These are phyloP conservation scores for Tolypocladium endophyticum DNA, from an alignment of 2,329 filamentous ascomycete genomes.

Conservation along the genomic window DNA sequence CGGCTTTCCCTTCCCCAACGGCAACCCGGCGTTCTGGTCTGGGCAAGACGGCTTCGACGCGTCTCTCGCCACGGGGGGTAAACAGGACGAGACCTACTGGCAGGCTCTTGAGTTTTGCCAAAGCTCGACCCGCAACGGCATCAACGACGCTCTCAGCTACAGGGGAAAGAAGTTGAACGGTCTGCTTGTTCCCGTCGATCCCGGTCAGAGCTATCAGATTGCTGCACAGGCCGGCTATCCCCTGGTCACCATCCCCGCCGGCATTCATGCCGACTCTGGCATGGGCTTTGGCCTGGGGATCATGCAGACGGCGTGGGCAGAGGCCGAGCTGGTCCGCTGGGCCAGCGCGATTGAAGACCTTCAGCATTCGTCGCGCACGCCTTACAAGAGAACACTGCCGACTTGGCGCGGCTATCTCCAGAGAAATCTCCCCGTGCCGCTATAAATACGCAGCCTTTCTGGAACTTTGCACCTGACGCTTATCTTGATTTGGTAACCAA, in stretches of 20 bases:
- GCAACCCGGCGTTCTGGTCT: conserved; percentile 52
- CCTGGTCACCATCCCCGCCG: conserved; percentile 57
- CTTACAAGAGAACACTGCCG: conserved; percentile 37
- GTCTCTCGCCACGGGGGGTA: conserved; percentile 48
- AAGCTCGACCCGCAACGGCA: conserved; percentile 52
- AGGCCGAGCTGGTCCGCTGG: conserved; percentile 46
- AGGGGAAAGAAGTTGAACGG: conserved; percentile 41
- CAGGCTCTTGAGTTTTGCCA: conserved; percentile 54
- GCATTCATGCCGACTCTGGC: conserved; percentile 39
- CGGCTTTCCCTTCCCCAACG: conserved; percentile 43
- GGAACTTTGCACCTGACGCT: background rate
- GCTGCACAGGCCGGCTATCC: conserved; percentile 70
- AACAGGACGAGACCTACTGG: conserved; percentile 54
- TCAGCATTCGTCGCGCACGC: conserved; percentile 29
- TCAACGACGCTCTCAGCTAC: conserved; percentile 53
- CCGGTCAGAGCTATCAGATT: conserved; percentile 57
- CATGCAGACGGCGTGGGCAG: conserved; percentile 49
- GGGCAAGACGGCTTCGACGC: conserved; percentile 64
- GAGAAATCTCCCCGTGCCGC: conserved; percentile 31
- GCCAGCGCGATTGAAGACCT: conserved; percentile 54
- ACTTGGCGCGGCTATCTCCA: conserved; percentile 40
- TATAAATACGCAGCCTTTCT: conserved; percentile 4
- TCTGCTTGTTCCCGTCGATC: conserved; percentile 58
- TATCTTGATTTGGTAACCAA: background rate
- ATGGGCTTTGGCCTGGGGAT: conserved; percentile 54